A percentile compares a stretch with the other conserved stretches of the same genome.
Conservation (phyloP, 2,329 filamentous ascomycete genomes). For the Fusarium torreyae region DNA sequence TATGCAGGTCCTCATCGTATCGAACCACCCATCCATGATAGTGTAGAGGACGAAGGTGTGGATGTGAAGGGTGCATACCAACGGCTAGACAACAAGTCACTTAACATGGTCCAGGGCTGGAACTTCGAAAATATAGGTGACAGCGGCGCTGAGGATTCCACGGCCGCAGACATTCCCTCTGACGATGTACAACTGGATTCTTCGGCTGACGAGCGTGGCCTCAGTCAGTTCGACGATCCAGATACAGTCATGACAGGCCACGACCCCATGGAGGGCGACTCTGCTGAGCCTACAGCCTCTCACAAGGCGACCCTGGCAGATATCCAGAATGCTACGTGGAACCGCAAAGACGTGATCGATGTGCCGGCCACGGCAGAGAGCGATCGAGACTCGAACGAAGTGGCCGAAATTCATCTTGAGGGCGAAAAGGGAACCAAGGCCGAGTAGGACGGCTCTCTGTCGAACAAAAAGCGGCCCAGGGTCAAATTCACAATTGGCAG, state of each 20-base stretch:
- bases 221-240: conserved; percentile 45
- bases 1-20: conserved; percentile 50
- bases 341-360: conserved; percentile 56
- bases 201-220: conserved; percentile 55
- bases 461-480: conserved; percentile 26
- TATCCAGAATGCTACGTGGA: conserved; percentile 56
- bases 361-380: conserved; percentile 56
- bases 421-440: conserved; percentile 53
- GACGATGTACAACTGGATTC: conserved; percentile 62
- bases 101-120: conserved; percentile 61
- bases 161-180: conserved; percentile 58
- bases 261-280: conserved; percentile 24
- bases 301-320: conserved; percentile 41
- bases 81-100: conserved; percentile 49
- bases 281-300: conserved; percentile 37
- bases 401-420: conserved; percentile 66
- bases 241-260: conserved; percentile 53
- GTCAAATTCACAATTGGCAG: conserved; percentile 27
- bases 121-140: conserved; percentile 60
- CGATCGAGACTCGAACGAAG: conserved; percentile 61
- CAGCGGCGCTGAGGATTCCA: conserved; percentile 53
- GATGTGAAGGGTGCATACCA: conserved; percentile 57
- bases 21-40: conserved; percentile 56
- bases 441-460: conserved; percentile 40
- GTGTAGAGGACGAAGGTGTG: conserved; percentile 66